phyloP scores from a whole-genome alignment of 805 yeast species.

The Spencermartinsiella europaea region DNA sequence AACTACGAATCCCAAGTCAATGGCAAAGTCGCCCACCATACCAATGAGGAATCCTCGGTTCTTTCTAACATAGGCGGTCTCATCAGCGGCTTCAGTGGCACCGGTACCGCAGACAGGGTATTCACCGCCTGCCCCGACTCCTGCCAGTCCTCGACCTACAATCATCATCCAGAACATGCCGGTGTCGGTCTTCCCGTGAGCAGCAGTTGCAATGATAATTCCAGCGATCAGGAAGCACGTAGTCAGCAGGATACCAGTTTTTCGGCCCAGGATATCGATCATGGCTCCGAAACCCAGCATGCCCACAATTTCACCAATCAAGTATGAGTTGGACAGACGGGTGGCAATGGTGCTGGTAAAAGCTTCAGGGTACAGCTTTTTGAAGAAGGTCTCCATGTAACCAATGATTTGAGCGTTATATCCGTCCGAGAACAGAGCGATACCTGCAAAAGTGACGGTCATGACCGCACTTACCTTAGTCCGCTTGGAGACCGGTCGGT shows the following conservation, averaged over 20 bases:
- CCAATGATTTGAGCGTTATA: slow-evolving; percentile 6
- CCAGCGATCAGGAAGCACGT: slow-evolving; percentile 58
- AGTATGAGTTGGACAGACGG: slow-evolving; percentile 13
- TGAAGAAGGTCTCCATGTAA: slow-evolving; percentile 1
- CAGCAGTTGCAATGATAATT: slow-evolving; percentile 60
- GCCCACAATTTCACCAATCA: slow-evolving; percentile 16
- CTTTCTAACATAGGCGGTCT: slow-evolving; percentile 2
- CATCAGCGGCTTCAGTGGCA: slow-evolving; percentile 15
- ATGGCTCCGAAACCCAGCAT: slow-evolving; percentile 13
- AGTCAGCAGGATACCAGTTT: slow-evolving; percentile 52
- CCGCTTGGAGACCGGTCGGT: neutral
- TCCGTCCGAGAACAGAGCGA: slow-evolving; percentile 11
- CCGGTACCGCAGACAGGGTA: slow-evolving; percentile 54
- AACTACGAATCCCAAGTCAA: slow-evolving; percentile 78
- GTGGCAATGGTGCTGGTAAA: slow-evolving; percentile 8
- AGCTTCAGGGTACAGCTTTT: slow-evolving; percentile 2
- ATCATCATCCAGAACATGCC: slow-evolving; percentile 76
- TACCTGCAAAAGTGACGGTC: slow-evolving; percentile 2
- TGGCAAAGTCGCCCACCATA: slow-evolving; percentile 51
- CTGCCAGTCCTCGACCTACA: slow-evolving; percentile 65
- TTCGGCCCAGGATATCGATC: slow-evolving; percentile 14
- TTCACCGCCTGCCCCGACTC: slow-evolving; percentile 80
- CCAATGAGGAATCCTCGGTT: slow-evolving; percentile 9
- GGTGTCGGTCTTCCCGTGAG: slow-evolving; percentile 52
- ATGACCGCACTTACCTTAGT: neutral